Conservation (phyloP, 2,329 filamentous ascomycete genomes). For the Leptographium lundbergii region DNA sequence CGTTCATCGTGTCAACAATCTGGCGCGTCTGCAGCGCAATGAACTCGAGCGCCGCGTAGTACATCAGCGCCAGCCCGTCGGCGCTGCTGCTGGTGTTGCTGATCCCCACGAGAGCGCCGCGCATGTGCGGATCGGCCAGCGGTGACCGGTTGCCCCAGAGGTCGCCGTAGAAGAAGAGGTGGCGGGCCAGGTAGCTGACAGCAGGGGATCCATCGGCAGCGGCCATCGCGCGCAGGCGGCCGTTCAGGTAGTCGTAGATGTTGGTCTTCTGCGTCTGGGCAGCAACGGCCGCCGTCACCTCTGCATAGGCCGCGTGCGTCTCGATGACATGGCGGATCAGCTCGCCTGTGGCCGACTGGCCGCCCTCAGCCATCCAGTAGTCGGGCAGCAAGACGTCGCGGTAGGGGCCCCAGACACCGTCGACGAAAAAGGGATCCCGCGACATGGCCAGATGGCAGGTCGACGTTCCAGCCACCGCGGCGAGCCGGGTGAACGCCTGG, state of each 20-base stretch:
- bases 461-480: slow-evolving; percentile 89
- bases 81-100: slow-evolving; percentile 68
- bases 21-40: slow-evolving; percentile 94
- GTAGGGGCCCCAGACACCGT: slow-evolving; percentile 95
- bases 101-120: slow-evolving; percentile 75
- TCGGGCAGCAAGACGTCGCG: slow-evolving; percentile 82
- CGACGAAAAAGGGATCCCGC: slow-evolving; percentile 80
- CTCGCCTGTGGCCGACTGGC: slow-evolving; percentile 92
- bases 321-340: slow-evolving; percentile 89
- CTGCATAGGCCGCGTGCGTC: slow-evolving; percentile 80
- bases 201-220: slow-evolving; percentile 57
- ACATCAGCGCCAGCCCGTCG: slow-evolving; percentile 78
- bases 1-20: slow-evolving; percentile 91
- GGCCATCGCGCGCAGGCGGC: slow-evolving; percentile 66
- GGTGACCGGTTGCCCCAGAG: slow-evolving; percentile 94
- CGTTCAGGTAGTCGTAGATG: slow-evolving; percentile 91
- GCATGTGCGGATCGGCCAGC: slow-evolving; percentile 86
- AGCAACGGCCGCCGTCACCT: slow-evolving; percentile 59
- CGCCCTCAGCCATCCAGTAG: slow-evolving; percentile 95
- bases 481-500: slow-evolving; percentile 84
- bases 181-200: slow-evolving; percentile 74
- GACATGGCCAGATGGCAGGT: slow-evolving; percentile 98
- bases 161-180: slow-evolving; percentile 98
- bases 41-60: slow-evolving; percentile 96
- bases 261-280: slow-evolving; percentile 71